These are phyloP conservation scores for Hypocrella siamensis DNA, from an alignment of 2,329 filamentous ascomycete species.

Conservation along the genomic window DNA sequence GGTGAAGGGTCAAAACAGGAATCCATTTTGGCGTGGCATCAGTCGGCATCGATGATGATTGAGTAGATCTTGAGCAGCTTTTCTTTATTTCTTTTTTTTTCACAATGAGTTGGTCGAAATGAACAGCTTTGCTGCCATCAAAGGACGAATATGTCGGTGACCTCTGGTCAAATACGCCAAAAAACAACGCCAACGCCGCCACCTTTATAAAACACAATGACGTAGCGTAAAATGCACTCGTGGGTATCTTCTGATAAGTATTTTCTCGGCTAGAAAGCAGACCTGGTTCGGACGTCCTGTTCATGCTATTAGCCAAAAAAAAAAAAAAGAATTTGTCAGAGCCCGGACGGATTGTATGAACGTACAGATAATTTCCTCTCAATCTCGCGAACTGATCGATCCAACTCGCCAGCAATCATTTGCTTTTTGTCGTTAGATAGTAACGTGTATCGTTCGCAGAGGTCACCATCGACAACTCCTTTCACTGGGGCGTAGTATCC, in stretches of 20 bases:
- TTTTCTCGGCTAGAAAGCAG: slow-evolving; percentile 31
- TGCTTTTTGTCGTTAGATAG: slow-evolving; percentile 80
- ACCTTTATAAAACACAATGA: slow-evolving; percentile 1
- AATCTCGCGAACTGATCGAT: slow-evolving; percentile 81
- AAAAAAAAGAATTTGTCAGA: too few species aligned
- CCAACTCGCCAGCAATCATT: slow-evolving; percentile 85
- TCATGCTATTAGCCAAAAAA: slow-evolving; percentile 10
- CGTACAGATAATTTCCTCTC: slow-evolving; percentile 79
- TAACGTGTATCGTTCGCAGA: slow-evolving; percentile 82
- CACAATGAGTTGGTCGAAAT: slow-evolving; percentile 2
- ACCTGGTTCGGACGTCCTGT: slow-evolving; percentile 42
- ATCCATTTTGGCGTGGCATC: slow-evolving; percentile 17
- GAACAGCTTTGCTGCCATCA: slow-evolving; percentile 10
- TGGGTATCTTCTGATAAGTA: neutral
- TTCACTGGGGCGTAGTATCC: slow-evolving; percentile 95
- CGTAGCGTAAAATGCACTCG: neutral
- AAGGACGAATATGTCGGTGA: slow-evolving; percentile 10
- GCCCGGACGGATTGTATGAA: slow-evolving; percentile 3
- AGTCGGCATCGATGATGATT: neutral
- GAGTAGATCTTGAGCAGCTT: neutral
- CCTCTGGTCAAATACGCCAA: slow-evolving; percentile 13
- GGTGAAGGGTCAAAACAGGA: slow-evolving; percentile 15
- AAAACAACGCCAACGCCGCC: slow-evolving; percentile 12
- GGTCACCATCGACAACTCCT: slow-evolving; percentile 88
- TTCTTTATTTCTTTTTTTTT: slow-evolving; percentile 5